These are phyloP conservation scores for Diospyros kaki DNA, from an alignment of 148 eudicot genomes.

Conservation along the genomic window DNA sequence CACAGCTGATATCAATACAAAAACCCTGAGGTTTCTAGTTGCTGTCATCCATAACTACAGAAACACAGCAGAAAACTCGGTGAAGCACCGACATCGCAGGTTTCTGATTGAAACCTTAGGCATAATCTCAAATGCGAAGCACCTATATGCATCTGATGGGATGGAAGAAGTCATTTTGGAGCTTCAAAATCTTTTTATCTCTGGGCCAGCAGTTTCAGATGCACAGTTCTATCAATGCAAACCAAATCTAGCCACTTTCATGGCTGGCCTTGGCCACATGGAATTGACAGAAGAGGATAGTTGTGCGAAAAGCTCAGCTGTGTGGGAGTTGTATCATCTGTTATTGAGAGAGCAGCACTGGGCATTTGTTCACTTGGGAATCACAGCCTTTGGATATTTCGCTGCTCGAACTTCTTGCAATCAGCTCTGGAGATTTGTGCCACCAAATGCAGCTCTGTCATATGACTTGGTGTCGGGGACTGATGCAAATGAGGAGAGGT, in stretches of 20 bases:
- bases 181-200: slow-evolving; percentile 62
- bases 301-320: slow-evolving; percentile 45
- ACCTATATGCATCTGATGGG: slow-evolving; percentile 49
- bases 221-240: slow-evolving; percentile 54
- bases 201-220: slow-evolving; percentile 32
- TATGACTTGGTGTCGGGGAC: slow-evolving; percentile 62
- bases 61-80: slow-evolving; percentile 28
- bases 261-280: slow-evolving; percentile 68
- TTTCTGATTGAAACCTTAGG: slow-evolving; percentile 61
- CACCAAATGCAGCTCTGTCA: slow-evolving; percentile 81
- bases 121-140: slow-evolving; percentile 54
- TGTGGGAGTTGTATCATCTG: slow-evolving; percentile 72
- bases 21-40: slow-evolving; percentile 56
- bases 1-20: slow-evolving; percentile 46
- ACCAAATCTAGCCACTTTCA: slow-evolving; percentile 69
- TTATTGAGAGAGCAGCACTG: slow-evolving; percentile 77
- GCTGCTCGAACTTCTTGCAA: slow-evolving; percentile 80
- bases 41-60: slow-evolving; percentile 42
- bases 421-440: slow-evolving; percentile 88
- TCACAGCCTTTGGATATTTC: slow-evolving; percentile 77
- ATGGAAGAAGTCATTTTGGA: slow-evolving; percentile 72
- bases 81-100: slow-evolving; percentile 44
- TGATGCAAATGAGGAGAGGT: slow-evolving; percentile 53
- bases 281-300: slow-evolving; percentile 52
- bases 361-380: slow-evolving; percentile 75